Evolutionary conservation across 2,329 filamentous ascomycete species (phyloP).

Genomic region (Ophiostoma piceae): DNA sequence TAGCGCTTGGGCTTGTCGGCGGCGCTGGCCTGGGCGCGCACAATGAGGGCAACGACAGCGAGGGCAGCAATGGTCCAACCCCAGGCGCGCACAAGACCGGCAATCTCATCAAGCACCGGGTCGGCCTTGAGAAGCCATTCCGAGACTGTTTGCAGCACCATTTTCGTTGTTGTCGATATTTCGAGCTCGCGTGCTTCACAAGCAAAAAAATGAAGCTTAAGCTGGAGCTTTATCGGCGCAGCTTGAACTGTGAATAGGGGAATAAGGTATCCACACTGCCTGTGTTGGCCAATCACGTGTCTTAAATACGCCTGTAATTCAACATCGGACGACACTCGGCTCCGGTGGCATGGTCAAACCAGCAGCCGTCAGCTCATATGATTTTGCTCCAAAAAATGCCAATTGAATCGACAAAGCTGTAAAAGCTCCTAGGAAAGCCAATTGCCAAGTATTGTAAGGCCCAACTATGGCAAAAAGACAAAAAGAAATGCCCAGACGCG

Average conservation of each 20-base stretch:
- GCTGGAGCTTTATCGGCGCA: not conserved
- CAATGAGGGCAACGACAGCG: conserved; percentile 21
- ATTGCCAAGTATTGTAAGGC: too few species aligned
- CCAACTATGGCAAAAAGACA: not conserved
- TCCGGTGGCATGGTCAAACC: not conserved
- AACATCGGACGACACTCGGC: conserved; percentile 4
- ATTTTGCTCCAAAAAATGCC: not conserved
- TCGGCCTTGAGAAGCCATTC: conserved; percentile 21
- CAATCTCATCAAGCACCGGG: not conserved
- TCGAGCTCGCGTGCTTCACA: conserved; percentile 15
- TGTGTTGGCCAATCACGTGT: not conserved
- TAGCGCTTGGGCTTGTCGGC: conserved; percentile 49
- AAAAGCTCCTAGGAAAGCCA: too few species aligned
- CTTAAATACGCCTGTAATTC: not conserved
- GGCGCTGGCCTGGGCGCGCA: conserved; percentile 30
- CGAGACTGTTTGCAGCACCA: conserved; percentile 20
- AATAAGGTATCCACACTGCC: not conserved
- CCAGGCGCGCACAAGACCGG: conserved; percentile 17
- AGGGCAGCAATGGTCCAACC: conserved; percentile 21
- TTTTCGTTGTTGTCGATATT: not conserved
- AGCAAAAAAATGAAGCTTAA: conserved; percentile 1
- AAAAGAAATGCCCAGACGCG: conserved; percentile 12
- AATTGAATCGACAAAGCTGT: not conserved
- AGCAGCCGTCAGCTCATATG: not conserved
- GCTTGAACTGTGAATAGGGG: not conserved